Evolutionary conservation across 2,329 filamentous ascomycete species (phyloP), one percentile per base, ranked within the genome.

Genomic region (Sarocladiaceae sp.): DNA sequence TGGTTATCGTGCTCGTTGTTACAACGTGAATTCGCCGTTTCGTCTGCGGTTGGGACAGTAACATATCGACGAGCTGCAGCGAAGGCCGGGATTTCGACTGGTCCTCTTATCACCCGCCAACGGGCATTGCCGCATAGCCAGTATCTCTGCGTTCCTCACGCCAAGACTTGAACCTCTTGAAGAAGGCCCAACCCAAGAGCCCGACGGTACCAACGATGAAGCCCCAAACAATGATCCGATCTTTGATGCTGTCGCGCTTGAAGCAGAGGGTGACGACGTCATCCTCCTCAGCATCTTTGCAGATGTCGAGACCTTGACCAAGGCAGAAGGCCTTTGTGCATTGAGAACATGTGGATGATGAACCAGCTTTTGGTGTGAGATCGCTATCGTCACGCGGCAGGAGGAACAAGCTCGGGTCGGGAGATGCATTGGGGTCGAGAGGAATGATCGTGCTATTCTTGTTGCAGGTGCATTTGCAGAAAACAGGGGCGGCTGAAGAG

Each of bases 381-480:
- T 32, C 32, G 45, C 45, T 24, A 26, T 27, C 45, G 43, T 46
- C 55, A 51, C 46, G 55, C 48, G 47, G 27, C 39, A 43, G 46
- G 32, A 47, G 40, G 26, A 50, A 47, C 40, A 47, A 33, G 48
- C 54, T 24, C 48, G 48, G 24, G 55, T 27, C 43, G 55, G 35
- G 39, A 52, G 43, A 53, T 55, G 53, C 44, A 48, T 59, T 51
- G 3, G 73, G 70, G n/a, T 70, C 74, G 9, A 82, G 70, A 12
- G 74, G 70, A 56, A 83, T 80, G 55, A 83, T 80, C 51, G 78
- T 83, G 69, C 76, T 80, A 66, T 83, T 83, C 53, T 76, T 78
- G 66, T 81, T 81, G 66, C 80, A 83, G 53, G 78, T 83, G 65
- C 80, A 83, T 70, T 83, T 83, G 70, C 80, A 83, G 59, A 83